Evolutionary conservation across 2,329 filamentous ascomycete species (phyloP).

Genomic region (Paramyrothecium sp.): DNA sequence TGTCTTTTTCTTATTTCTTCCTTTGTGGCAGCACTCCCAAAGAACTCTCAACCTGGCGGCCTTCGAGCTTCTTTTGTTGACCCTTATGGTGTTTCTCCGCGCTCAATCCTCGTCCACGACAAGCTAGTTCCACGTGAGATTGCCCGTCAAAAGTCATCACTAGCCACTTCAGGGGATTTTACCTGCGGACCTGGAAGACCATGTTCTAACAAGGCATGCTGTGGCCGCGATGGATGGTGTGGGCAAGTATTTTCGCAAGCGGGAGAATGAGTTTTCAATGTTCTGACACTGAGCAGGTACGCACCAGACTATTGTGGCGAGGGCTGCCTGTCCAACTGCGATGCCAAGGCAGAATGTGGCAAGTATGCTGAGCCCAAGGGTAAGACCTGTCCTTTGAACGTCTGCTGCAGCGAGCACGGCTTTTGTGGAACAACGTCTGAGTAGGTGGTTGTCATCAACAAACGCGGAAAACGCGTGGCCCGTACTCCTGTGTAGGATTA

Average conservation of each 20-base stretch:
- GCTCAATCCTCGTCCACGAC: neutral
- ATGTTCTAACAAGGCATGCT: constrained; percentile 13
- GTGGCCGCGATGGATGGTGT: constrained; percentile 6
- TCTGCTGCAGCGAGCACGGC: neutral
- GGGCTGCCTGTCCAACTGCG: constrained; percentile 8
- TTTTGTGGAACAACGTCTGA: constrained; percentile 18
- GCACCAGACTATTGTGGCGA: constrained; percentile 1
- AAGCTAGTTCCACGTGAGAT: neutral
- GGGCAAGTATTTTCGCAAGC: neutral
- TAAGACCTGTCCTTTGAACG: neutral
- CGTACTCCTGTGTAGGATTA: no score
- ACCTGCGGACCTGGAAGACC: constrained; percentile 6
- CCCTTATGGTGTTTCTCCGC: no score
- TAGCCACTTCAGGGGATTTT: constrained; percentile 2
- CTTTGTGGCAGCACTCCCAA: no score
- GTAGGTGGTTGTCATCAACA: constrained; percentile 3
- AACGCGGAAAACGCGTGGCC: no score
- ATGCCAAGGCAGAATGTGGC: no score
- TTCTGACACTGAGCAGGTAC: neutral
- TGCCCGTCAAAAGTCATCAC: neutral
- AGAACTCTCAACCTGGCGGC: no score
- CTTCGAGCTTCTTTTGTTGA: no score
- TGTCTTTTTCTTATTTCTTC: no score
- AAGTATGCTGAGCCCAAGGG: neutral
- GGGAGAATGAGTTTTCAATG: no score